Base-by-base conservation (phyloP, 306 rosid genomes). In the Cercis canadensis region DNA sequence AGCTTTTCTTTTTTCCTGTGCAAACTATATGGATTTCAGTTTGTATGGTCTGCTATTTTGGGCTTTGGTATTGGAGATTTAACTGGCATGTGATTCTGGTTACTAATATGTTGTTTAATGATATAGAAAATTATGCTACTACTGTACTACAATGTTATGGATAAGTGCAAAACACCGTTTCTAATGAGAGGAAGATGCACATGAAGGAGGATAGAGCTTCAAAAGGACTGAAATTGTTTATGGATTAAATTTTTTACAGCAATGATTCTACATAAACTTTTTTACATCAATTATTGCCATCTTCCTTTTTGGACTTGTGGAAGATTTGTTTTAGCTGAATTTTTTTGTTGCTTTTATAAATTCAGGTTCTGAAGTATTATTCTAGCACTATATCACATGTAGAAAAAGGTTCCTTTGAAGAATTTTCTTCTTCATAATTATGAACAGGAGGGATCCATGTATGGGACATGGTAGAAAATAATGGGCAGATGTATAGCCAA, bases 71-170 rank as follows among this genome's bases (percentile, higher is more conserved):
- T 21, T 18, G 51, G 33, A 41, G 36, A 59, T 39, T 59, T 47
- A 36, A 37, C n/a, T 36, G 7, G 11, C 32, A 4, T 29, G 55
- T 31, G 11, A 13, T 29, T 47, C 32, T 58, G 15, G 33, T 24
- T 55, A 29, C 45, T n/a, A 32, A n/a, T 47, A 19, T 65, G 56
- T 45, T 63, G 41, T 64, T 64, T 45, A 8, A 32, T 14, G 21
- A 5, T 33, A 45, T 11, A 11, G 29, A 57, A 2, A 61, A 12
- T 18, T 12, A 36, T 57, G 44, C 41, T 57, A 34, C 7, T 7
- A 34, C 7, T 7, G 7, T 4, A 34, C 7, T 34, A 14, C 11
- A n/a, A 17, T 9, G 2, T 11, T 56, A 32, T 24, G 16, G 39
- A 57, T 24, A 39, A 31, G 13, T 14, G 41, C 8, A 36, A 59